A percentile compares a stretch with the other conserved stretches of the same genome.
phyloP scores from a whole-genome alignment of 257 asterid genomes.

The Catharanthus roseus region DNA sequence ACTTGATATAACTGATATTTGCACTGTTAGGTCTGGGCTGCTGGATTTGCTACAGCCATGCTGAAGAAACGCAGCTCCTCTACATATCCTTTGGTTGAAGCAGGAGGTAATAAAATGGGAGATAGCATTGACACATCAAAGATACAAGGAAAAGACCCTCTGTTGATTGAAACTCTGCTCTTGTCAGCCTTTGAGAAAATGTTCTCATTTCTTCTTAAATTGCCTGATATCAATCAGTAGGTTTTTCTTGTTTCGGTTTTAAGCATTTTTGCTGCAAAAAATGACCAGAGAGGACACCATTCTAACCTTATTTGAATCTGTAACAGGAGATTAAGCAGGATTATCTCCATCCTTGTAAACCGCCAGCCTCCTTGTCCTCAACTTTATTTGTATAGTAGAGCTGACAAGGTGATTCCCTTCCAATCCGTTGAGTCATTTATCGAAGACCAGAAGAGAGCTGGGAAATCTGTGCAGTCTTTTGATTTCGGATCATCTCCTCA shows the following conservation, averaged over 20 bases:
- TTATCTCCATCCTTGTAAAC: too few species aligned
- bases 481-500: too few species aligned
- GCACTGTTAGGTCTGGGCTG: conserved; percentile 82
- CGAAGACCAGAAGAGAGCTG: conserved; percentile 47
- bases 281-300: background rate
- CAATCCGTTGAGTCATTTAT: conserved; percentile 63
- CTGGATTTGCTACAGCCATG: conserved; percentile 83
- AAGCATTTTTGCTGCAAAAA: background rate
- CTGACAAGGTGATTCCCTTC: too few species aligned
- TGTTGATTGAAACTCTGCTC: conserved; percentile 41
- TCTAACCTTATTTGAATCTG: conserved; percentile 7
- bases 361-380: too few species aligned
- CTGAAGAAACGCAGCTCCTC: conserved; percentile 67
- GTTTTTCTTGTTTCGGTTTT: conserved; percentile 8
- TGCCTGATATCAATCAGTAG: conserved; percentile 58
- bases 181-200: conserved; percentile 61
- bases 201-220: conserved; percentile 52
- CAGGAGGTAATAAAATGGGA: conserved; percentile 31
- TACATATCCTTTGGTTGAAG: conserved; percentile 34
- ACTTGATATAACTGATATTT: background rate
- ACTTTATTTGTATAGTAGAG: too few species aligned
- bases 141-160: conserved; percentile 34
- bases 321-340: too few species aligned
- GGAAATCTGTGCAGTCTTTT: conserved; percentile 43
- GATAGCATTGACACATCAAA: conserved; percentile 23